phyloP scores from a whole-genome alignment of 139 green algal genomes.

The Chlorella sp. region DNA sequence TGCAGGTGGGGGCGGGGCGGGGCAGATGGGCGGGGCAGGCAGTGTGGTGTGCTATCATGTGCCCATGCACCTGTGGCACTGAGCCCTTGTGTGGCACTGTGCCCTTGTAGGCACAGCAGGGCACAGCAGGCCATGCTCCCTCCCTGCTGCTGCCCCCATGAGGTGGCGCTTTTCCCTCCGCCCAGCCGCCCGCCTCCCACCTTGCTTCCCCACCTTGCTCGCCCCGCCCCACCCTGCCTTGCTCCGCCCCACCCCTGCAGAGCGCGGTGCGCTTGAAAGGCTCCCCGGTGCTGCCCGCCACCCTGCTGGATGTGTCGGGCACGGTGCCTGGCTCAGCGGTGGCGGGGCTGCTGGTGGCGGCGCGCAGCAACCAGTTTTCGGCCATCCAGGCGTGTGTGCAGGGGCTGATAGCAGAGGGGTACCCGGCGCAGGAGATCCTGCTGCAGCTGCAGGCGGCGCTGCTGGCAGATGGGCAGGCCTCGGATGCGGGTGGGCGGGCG shows the following conservation, averaged over 20 bases:
- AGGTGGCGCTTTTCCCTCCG: background rate
- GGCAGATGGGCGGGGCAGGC: background rate
- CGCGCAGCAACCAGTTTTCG: conserved; percentile 37
- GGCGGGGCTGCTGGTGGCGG: conserved; percentile 47
- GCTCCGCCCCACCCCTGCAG: background rate
- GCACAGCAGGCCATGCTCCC: no score
- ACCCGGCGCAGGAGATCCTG: conserved; percentile 73
- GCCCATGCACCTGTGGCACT: no score
- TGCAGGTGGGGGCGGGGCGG: conserved; percentile 71
- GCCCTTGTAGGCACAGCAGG: no score
- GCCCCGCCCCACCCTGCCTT: no score
- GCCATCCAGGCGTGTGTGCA: conserved; percentile 57
- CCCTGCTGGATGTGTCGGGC: conserved; percentile 63
- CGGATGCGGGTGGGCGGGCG: conserved; percentile 40
- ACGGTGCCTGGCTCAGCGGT: conserved; percentile 49
- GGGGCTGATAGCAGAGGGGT: conserved; percentile 82
- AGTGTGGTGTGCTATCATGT: no score
- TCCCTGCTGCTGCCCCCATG: background rate
- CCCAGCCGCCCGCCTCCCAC: background rate
- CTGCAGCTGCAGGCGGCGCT: conserved; percentile 79
- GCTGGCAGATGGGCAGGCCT: conserved; percentile 48
- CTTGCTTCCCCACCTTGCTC: no score
- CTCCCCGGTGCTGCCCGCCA: conserved; percentile 41
- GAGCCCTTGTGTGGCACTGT: no score
- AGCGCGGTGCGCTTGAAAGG: conserved; percentile 66